Evolutionary conservation across 2,329 filamentous ascomycete species (phyloP).

Genomic region (Fusarium pseudoanthophilum): DNA sequence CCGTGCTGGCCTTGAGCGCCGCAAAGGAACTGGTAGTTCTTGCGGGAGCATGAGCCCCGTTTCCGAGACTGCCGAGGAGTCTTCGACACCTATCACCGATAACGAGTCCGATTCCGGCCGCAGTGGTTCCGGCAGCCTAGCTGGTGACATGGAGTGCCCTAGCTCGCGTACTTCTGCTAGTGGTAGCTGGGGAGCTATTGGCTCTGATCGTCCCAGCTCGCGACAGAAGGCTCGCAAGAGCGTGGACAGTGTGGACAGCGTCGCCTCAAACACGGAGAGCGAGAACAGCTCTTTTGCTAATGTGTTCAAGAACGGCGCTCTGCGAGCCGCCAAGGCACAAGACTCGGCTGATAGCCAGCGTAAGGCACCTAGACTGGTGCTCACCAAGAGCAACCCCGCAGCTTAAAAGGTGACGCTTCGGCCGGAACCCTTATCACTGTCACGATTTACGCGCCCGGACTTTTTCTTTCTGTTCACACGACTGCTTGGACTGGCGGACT

Average conservation of each 20-base stretch:
- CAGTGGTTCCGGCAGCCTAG: constrained; percentile 82
- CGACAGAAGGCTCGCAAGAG: constrained; percentile 72
- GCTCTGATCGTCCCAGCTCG: constrained; percentile 82
- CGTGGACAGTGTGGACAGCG: constrained; percentile 73
- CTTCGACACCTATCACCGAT: constrained; percentile 76
- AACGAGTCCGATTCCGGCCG: constrained; percentile 78
- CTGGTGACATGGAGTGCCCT: constrained; percentile 75
- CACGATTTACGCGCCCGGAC: constrained; percentile 54
- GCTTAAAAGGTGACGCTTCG: constrained; percentile 41
- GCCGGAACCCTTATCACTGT: constrained; percentile 40
- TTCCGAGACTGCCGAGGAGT: constrained; percentile 78
- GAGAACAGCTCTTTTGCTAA: constrained; percentile 72
- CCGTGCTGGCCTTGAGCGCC: constrained; percentile 86
- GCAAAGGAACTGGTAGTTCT: constrained; percentile 77
- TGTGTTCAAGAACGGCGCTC: constrained; percentile 70
- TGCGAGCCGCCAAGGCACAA: constrained; percentile 62
- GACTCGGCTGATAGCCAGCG: constrained; percentile 72
- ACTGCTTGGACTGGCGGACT: constrained; percentile 51
- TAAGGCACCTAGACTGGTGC: constrained; percentile 86
- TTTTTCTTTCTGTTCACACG: constrained; percentile 50
- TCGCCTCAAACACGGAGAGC: constrained; percentile 57
- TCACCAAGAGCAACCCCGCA: constrained; percentile 68
- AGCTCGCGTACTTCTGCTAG: constrained; percentile 82
- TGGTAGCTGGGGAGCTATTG: constrained; percentile 80
- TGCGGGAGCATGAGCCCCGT: constrained; percentile 87